Percentiles rank a stretch among this genome's conserved stretches.
Conservation (phyloP, 2,329 filamentous ascomycete genomes). For the Thelonectria discophora region DNA sequence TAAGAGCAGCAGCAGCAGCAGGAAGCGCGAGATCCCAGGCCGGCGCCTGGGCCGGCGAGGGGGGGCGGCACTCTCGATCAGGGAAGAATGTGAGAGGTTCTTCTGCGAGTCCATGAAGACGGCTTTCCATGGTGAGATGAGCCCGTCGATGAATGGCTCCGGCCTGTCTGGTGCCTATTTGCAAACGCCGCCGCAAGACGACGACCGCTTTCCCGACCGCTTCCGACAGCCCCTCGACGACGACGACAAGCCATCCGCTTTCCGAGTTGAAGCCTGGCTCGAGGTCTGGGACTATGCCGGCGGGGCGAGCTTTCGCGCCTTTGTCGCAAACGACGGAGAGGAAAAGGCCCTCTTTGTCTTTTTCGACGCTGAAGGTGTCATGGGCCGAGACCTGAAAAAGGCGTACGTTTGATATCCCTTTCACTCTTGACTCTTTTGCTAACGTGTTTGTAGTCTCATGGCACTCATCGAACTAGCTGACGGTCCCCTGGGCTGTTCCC, state of each 20-base stretch:
- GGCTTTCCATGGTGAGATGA: slow-evolving; percentile 97
- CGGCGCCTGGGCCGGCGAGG: slow-evolving; percentile 67
- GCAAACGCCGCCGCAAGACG: slow-evolving; percentile 64
- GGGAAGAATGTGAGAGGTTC: slow-evolving; percentile 99
- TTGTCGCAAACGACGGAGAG: slow-evolving; percentile 75
- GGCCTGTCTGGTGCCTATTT: slow-evolving; percentile 80
- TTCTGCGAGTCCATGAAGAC: slow-evolving; percentile 95
- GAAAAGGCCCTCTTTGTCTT: slow-evolving; percentile 87
- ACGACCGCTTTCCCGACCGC: slow-evolving; percentile 52
- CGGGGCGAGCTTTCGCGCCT: slow-evolving; percentile 85
- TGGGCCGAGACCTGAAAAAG: slow-evolving; percentile 83
- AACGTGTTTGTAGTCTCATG: slow-evolving; percentile 70
- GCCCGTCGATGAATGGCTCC: slow-evolving; percentile 78
- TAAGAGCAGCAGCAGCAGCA: too few species aligned
- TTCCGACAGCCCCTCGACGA: slow-evolving; percentile 44
- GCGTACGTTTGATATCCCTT: slow-evolving; percentile 66
- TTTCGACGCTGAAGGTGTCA: slow-evolving; percentile 75
- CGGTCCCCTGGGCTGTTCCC: slow-evolving; percentile 76
- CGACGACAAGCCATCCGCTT: slow-evolving; percentile 43
- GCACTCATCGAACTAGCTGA: slow-evolving; percentile 89
- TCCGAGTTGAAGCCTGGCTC: slow-evolving; percentile 69
- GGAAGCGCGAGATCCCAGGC: slow-evolving; percentile 54
- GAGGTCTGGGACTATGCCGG: slow-evolving; percentile 88
- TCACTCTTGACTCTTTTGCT: neutral
- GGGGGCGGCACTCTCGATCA: slow-evolving; percentile 96